Conservation (phyloP, 495 filamentous ascomycete genomes). For the Aspergillus sclerotiicarbonarius region DNA sequence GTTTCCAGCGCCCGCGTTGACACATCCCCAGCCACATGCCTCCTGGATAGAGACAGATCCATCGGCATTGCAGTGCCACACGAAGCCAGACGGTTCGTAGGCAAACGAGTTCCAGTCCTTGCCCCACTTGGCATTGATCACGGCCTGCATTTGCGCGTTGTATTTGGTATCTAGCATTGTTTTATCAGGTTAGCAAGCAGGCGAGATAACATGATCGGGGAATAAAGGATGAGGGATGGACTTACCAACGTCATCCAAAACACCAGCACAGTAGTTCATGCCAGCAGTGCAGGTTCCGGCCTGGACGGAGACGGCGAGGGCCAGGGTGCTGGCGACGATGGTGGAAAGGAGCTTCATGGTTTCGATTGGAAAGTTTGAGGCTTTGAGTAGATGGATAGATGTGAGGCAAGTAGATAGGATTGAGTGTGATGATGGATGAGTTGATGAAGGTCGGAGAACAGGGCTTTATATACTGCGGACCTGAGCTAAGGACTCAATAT, state of each 20-base stretch:
- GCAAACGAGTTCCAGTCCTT: neutral
- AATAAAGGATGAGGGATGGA: too few relatives aligned
- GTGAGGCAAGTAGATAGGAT: too few relatives aligned
- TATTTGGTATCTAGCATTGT: too few relatives aligned
- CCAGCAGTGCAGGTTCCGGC: neutral
- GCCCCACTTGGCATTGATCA: neutral
- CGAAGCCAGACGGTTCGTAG: neutral
- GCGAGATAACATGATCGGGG: too few relatives aligned
- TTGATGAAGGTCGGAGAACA: too few relatives aligned
- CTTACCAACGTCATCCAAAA: neutral
- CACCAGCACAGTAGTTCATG: neutral
- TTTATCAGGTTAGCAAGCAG: too few relatives aligned
- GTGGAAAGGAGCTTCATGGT: conserved; percentile 2
- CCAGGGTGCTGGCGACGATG: neutral
- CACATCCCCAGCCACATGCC: neutral
- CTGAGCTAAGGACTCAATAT: too few relatives aligned
- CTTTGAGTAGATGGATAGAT: neutral
- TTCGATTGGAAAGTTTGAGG: neutral
- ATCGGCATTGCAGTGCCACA: neutral
- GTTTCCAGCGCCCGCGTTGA: neutral
- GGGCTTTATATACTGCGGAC: too few relatives aligned
- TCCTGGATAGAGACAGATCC: neutral
- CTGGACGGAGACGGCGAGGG: neutral
- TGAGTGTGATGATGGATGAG: too few relatives aligned
- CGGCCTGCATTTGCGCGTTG: neutral